These are phyloP conservation scores for Eimeria zaria DNA, from an alignment of 169 alveolate species.

Conservation along the genomic window DNA sequence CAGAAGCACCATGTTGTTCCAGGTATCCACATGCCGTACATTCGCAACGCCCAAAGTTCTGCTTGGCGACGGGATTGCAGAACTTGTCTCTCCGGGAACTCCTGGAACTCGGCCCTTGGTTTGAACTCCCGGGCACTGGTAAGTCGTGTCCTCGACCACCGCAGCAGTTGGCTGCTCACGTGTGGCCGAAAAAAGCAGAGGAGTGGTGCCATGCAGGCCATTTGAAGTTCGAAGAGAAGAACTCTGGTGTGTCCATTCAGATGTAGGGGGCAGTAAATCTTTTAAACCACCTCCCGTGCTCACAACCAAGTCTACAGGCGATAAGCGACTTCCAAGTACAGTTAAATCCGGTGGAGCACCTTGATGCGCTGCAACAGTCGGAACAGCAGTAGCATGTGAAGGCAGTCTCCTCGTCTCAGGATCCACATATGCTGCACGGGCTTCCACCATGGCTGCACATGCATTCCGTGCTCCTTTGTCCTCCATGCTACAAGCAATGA, in stretches of 20 bases:
- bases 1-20: neutral
- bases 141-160: slow-evolving; percentile 21
- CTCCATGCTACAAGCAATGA: slow-evolving; percentile 43
- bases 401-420: slow-evolving; percentile 1
- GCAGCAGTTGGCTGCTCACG: slow-evolving; percentile 7
- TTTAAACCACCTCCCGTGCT: slow-evolving; percentile 10
- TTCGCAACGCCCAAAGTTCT: slow-evolving; percentile 6
- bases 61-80: neutral
- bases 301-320: neutral
- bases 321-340: neutral
- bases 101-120: neutral
- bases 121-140: neutral
- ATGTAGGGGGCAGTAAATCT: neutral
- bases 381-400: neutral
- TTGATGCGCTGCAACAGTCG: neutral
- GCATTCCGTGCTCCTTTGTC: slow-evolving; percentile 70
- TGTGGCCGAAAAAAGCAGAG: slow-evolving; percentile 39
- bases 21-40: neutral
- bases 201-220: neutral
- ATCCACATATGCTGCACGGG: slow-evolving; percentile 47
- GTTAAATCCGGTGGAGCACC: slow-evolving; percentile 23
- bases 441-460: slow-evolving; percentile 53
- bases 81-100: neutral
- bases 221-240: neutral
- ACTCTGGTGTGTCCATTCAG: neutral